Conservation (phyloP, 192 early-diverging fungal genomes). For the Phlyctochytrium planicorne region DNA sequence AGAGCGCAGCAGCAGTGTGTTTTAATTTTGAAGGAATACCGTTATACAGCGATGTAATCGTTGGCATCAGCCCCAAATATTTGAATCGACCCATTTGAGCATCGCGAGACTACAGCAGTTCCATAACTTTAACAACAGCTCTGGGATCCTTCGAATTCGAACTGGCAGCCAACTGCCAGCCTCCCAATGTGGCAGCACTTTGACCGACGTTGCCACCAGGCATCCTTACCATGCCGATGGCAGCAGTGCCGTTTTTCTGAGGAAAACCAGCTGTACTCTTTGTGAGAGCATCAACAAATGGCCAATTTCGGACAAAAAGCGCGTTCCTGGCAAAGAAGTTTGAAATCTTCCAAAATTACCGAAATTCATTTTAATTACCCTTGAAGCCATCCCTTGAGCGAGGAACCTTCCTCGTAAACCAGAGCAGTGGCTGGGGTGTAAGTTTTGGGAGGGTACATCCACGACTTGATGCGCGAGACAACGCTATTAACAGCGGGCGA, state of each 20-base stretch:
- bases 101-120: constrained; percentile 5
- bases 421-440: background rate
- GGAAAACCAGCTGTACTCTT: background rate
- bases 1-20: background rate
- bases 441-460: constrained; percentile 1
- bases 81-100: constrained; percentile 17
- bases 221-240: background rate
- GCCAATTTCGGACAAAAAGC: constrained; percentile 22
- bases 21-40: background rate
- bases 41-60: constrained; percentile 13
- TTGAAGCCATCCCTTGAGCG: background rate
- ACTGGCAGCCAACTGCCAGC: constrained; percentile 29
- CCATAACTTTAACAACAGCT: constrained; percentile 6
- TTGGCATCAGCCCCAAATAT: constrained; percentile 12
- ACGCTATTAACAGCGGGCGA: background rate
- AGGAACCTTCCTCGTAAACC: background rate
- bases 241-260: background rate
- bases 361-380: too few species aligned
- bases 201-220: background rate
- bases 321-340: constrained; percentile 2
- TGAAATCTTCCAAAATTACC: too few species aligned
- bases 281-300: background rate
- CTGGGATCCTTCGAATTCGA: constrained; percentile 12
- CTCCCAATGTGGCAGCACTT: constrained; percentile 21
- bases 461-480: background rate